Base-by-base conservation (phyloP, 2,329 filamentous ascomycete species). In the Sphaerostilbella broomeana region DNA sequence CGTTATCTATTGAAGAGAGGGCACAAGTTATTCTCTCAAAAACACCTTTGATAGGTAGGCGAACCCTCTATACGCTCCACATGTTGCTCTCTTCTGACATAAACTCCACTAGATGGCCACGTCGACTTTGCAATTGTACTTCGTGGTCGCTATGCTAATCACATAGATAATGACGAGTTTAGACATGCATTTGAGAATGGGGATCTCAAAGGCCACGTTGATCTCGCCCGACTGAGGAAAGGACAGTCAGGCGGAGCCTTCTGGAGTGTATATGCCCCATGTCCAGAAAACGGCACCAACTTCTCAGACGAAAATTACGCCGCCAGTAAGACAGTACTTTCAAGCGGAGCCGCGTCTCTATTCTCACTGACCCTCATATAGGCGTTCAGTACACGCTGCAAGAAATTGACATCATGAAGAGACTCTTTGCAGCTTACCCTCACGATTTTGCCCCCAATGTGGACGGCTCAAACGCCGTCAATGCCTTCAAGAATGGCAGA, bases 211-310 rank as follows among this genome's bases (percentile, higher is more conserved):
- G 70, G 70, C 4, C 85, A 97, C 49, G 82, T 92, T 37, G 90
- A 97, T 58, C 65, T 95, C 7, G 80, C 83, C 1, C 78, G 89
- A 5, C 70, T 95, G 33, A 70, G 75, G 24, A 61, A 76, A 35
- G 88, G 89, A 2, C 70, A 73, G 49, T 78, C 82, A 46, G 88
- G 88, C 26, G 90, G 88, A 40, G 81, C 85, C n/a, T 95, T 95
- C 59, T 95, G 89, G 90, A 89, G 83, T 56, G 86, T 92, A 8
- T 97, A 73, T 53, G 78, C 84, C 27, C 76, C 77, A 0, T 95
- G 89, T 55, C 88, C 89, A 0, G 59, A 62, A 9, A 78, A 90
- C 52, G 78, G 77, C 32, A 73, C 73, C 4, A 79, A 94, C 60
- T 88, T 86, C 54, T 84, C 82, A 0, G 75, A 88, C 52, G 74